phyloP scores from a whole-genome alignment of 1,284 basidiomycete species.

The Ganoderma lingzhi region DNA sequence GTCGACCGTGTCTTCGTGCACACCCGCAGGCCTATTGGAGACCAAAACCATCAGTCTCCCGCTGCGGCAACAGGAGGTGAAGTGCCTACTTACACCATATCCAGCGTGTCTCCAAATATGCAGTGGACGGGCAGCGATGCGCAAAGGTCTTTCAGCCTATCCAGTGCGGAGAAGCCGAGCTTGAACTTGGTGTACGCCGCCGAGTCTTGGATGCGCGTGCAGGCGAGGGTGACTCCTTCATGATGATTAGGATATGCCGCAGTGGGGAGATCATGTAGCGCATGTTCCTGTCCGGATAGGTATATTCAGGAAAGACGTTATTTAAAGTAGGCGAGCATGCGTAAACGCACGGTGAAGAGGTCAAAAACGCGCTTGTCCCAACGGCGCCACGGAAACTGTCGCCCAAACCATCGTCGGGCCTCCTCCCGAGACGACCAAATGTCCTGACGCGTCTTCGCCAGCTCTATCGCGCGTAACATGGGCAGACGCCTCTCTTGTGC shows the following conservation, averaged over 20 bases:
- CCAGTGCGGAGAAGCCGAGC: constrained; percentile 14
- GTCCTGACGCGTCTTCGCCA: constrained; percentile 18
- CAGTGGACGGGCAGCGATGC: constrained; percentile 16
- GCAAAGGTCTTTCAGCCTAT: constrained; percentile 22
- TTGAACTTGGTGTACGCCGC: constrained; percentile 15
- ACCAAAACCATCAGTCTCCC: background rate
- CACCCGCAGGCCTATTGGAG: background rate
- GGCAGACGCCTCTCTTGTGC: background rate
- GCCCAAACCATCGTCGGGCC: constrained; percentile 22
- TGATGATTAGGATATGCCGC: constrained; percentile 10
- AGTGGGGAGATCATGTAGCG: constrained; percentile 19
- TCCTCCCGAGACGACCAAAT: constrained; percentile 24
- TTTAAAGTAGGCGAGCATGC: background rate
- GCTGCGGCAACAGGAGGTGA: background rate
- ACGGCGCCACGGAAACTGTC: constrained; percentile 27
- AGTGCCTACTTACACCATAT: constrained; percentile 19
- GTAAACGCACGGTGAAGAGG: constrained; percentile 21
- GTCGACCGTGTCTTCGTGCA: background rate
- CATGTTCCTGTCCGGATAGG: constrained; percentile 5
- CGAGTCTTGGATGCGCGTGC: constrained; percentile 17
- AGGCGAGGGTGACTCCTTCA: constrained; percentile 12
- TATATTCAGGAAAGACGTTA: background rate
- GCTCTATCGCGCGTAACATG: background rate
- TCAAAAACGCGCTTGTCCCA: constrained; percentile 27
- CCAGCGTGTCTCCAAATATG: constrained; percentile 17